Conservation (phyloP, 805 yeast genomes). For the Candida easanensis region DNA sequence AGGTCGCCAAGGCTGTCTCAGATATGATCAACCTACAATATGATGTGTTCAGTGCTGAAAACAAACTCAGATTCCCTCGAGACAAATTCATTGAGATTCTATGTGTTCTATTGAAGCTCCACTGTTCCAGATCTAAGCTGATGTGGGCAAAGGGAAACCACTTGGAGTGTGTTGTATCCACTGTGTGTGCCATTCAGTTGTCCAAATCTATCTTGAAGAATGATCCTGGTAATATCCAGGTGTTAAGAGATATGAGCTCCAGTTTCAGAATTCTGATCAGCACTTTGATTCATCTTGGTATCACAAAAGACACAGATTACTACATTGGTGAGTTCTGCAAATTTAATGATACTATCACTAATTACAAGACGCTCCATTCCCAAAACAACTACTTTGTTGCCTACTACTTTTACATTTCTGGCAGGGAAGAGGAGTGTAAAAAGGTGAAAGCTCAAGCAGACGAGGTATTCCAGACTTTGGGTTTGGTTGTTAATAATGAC, state of each 20-base stretch:
- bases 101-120: slow-evolving; percentile 16
- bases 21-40: not conserved
- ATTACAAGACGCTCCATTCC: slow-evolving; percentile 8
- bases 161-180: slow-evolving; percentile 31
- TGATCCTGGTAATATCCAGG: slow-evolving; percentile 26
- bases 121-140: slow-evolving; percentile 17
- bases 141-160: slow-evolving; percentile 22
- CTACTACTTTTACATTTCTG: slow-evolving; percentile 19
- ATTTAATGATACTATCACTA: slow-evolving; percentile 19
- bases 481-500: slow-evolving; percentile 7
- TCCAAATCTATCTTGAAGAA: slow-evolving; percentile 51
- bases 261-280: slow-evolving; percentile 40
- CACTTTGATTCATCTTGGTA: slow-evolving; percentile 46
- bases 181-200: slow-evolving; percentile 49
- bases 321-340: slow-evolving; percentile 46
- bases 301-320: slow-evolving; percentile 55
- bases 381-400: slow-evolving; percentile 24
- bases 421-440: slow-evolving; percentile 11
- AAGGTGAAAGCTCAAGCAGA: slow-evolving; percentile 14
- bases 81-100: slow-evolving; percentile 12
- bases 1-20: slow-evolving; percentile 3
- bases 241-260: slow-evolving; percentile 34
- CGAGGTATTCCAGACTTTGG: slow-evolving; percentile 13
- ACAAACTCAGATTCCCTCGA: slow-evolving; percentile 12
- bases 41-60: slow-evolving; percentile 12